Evolutionary conservation across 495 filamentous ascomycete genomes (phyloP).

Genomic region (Neurospora pannonica): DNA sequence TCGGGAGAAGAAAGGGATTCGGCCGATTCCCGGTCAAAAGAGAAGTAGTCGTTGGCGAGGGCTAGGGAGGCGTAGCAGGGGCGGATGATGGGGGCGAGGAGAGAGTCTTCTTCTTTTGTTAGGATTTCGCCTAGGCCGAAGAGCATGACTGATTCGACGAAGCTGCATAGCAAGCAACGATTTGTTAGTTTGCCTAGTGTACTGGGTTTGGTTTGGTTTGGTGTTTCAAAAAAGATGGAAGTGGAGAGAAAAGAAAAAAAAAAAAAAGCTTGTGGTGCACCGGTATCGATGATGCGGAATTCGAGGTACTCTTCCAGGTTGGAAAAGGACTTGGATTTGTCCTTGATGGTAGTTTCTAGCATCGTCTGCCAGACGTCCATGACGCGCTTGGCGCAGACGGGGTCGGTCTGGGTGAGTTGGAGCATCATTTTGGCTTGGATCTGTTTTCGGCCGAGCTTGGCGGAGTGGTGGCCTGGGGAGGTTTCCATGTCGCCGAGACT

Average conservation of each 20-base stretch:
- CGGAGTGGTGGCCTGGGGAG: neutral
- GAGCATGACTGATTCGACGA: neutral
- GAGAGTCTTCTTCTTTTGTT: neutral
- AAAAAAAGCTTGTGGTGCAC: too few relatives aligned
- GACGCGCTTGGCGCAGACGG: neutral
- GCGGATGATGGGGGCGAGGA: neutral
- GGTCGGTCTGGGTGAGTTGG: neutral
- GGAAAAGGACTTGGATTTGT: neutral
- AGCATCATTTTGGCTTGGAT: neutral
- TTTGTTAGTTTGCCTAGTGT: too few relatives aligned
- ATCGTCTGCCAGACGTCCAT: neutral
- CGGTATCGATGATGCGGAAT: neutral
- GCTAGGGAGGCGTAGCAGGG: neutral
- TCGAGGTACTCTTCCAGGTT: constrained; percentile 5
- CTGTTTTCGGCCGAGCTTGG: neutral
- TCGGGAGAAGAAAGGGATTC: neutral
- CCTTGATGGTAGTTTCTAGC: neutral
- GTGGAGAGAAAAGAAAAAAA: too few relatives aligned
- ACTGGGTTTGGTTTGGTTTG: too few relatives aligned
- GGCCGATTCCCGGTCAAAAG: neutral
- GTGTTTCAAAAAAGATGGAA: neutral
- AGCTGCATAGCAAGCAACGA: too few relatives aligned
- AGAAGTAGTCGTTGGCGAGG: constrained; percentile 4
- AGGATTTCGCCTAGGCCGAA: neutral
- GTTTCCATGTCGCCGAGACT: neutral